These are phyloP conservation scores for Zanthoxylum bungeanum DNA, from an alignment of 345 rosid species.

Conservation along the genomic window DNA sequence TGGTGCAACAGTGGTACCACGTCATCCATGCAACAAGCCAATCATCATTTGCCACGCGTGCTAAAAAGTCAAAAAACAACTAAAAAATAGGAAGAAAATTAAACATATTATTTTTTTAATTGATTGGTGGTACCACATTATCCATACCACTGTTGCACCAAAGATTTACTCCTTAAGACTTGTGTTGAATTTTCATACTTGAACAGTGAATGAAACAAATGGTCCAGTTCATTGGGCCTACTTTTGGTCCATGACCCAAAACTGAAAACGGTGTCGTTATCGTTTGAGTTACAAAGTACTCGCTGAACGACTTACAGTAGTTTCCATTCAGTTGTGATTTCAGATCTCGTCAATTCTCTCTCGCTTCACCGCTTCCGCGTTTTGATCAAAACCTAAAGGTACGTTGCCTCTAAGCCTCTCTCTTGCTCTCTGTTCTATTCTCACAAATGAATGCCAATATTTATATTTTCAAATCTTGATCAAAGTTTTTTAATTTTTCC, in stretches of 20 bases:
- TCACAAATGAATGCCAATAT: background rate
- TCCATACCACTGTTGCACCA: too few species aligned
- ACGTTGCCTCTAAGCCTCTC: background rate
- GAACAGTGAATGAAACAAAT: background rate
- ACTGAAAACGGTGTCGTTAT: background rate
- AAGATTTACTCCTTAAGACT: too few species aligned
- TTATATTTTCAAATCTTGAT: background rate
- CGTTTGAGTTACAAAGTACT: background rate
- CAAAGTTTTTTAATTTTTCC: background rate
- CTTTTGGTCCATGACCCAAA: background rate
- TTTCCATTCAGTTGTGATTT: background rate
- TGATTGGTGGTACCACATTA: too few species aligned
- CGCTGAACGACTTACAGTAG: background rate
- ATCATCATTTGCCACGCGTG: too few species aligned
- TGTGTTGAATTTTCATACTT: background rate
- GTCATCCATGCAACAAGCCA: too few species aligned
- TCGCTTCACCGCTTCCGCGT: background rate
- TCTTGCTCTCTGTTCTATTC: background rate
- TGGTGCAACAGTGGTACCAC: too few species aligned
- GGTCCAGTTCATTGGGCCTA: background rate
- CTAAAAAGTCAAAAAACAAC: too few species aligned
- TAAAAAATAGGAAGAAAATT: too few species aligned
- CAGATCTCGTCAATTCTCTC: constrained; percentile 3
- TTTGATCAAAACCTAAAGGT: constrained; percentile 2
- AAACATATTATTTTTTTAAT: too few species aligned